A percentile compares a stretch with the other conserved stretches of the same genome.
Evolutionary conservation across 768 basidiomycete genomes (phyloP).

Genomic region (Pilatotrama ljubarskyi): DNA sequence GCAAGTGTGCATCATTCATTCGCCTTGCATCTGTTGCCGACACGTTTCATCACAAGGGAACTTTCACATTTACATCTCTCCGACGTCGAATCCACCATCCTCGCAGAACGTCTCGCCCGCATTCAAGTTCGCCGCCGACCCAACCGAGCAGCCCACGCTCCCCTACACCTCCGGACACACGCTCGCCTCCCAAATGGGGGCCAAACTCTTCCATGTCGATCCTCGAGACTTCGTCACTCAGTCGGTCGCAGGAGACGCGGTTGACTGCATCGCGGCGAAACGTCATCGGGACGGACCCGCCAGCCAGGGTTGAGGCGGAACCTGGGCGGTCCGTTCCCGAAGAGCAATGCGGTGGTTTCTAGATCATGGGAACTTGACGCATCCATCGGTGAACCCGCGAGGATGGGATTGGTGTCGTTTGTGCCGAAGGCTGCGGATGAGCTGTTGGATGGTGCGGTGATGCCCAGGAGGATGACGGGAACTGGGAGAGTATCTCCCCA

Average conservation of each 20-base stretch:
- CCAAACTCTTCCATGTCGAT: slow-evolving; percentile 70
- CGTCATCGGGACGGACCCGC: slow-evolving; percentile 64
- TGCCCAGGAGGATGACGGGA: slow-evolving; percentile 30
- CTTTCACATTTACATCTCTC: slow-evolving; percentile 70
- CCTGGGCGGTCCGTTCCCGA: slow-evolving; percentile 74
- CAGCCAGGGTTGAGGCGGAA: slow-evolving; percentile 73
- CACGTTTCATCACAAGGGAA: slow-evolving; percentile 64
- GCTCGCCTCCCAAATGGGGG: slow-evolving; percentile 67
- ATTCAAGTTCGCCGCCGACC: slow-evolving; percentile 22
- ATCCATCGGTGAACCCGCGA: slow-evolving; percentile 65
- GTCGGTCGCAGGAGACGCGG: slow-evolving; percentile 37
- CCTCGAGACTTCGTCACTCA: slow-evolving; percentile 67
- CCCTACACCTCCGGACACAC: slow-evolving; percentile 63
- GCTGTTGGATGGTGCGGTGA: slow-evolving; percentile 38
- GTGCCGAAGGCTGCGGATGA: slow-evolving; percentile 56
- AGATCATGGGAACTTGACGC: slow-evolving; percentile 69
- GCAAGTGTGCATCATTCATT: slow-evolving; percentile 34
- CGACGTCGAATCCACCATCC: slow-evolving; percentile 57
- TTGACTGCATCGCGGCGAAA: slow-evolving; percentile 51
- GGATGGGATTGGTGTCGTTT: slow-evolving; percentile 69
- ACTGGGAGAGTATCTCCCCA: neutral
- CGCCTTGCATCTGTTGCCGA: neutral
- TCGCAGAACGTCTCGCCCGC: slow-evolving; percentile 39
- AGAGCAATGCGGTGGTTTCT: slow-evolving; percentile 69
- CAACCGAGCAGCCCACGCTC: slow-evolving; percentile 37